phyloP scores from a whole-genome alignment of 192 early-diverging fungal genomes.

The Fimicolochytrium jonesii region DNA sequence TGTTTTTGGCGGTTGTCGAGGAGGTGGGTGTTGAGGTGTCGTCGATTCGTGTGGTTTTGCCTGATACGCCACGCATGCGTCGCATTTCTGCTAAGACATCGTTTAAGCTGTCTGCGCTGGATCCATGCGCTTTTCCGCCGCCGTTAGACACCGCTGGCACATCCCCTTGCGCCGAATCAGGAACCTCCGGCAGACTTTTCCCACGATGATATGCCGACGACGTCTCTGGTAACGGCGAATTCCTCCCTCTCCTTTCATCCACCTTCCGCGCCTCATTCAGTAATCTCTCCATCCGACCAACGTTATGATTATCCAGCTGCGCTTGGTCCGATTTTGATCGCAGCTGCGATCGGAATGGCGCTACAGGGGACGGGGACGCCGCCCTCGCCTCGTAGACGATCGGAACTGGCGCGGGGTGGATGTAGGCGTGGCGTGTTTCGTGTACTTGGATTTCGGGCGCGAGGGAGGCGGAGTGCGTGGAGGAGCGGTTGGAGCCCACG shows the following conservation, averaged over 20 bases:
- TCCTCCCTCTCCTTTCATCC: neutral
- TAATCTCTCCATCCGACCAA: constrained; percentile 12
- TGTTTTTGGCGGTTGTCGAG: no score
- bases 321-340: no score
- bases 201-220: no score
- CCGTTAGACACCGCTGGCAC: no score
- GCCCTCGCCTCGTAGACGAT: neutral
- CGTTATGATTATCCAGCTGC: no score
- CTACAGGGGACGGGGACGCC: no score
- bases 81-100: neutral
- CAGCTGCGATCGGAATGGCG: neutral
- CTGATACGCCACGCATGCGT: neutral
- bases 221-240: neutral
- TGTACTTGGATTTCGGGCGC: neutral
- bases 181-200: no score
- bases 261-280: constrained; percentile 8
- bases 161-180: no score
- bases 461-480: constrained; percentile 6
- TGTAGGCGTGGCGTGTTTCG: neutral
- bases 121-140: no score
- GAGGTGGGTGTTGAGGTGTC: no score
- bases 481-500: neutral
- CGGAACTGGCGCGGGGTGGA: neutral
- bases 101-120: no score
- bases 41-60: no score